Conservation (phyloP, 306 rosid genomes). For the Medicago lupulina region DNA sequence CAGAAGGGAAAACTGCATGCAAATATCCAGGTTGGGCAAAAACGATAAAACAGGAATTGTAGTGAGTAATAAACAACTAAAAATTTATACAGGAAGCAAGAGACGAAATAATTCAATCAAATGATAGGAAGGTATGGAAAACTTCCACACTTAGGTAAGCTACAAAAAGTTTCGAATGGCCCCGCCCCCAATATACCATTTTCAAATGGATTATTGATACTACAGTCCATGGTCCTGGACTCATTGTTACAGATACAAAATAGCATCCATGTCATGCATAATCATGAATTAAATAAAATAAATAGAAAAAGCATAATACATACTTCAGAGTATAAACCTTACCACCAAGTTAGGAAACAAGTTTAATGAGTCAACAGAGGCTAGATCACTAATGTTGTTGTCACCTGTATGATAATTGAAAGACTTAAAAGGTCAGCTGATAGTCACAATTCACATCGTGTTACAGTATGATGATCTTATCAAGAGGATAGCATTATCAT, state of each 20-base stretch:
- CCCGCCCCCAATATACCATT: too few relatives aligned
- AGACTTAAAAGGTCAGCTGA: constrained; percentile 30
- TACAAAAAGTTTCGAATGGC: too few relatives aligned
- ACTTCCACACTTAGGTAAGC: too few relatives aligned
- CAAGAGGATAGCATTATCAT: constrained; percentile 44
- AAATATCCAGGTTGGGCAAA: neutral
- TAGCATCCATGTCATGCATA: too few relatives aligned
- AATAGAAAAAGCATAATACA: constrained; percentile 4
- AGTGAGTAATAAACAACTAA: neutral
- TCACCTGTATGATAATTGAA: constrained; percentile 66
- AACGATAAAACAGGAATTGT: constrained; percentile 22
- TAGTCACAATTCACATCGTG: constrained; percentile 28
- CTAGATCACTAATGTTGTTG: constrained; percentile 72
- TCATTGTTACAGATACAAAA: too few relatives aligned
- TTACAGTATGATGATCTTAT: constrained; percentile 32
- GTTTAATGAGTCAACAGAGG: constrained; percentile 78
- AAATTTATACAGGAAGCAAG: neutral
- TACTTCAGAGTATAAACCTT: constrained; percentile 49
- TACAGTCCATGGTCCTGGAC: too few relatives aligned
- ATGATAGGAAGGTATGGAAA: too few relatives aligned
- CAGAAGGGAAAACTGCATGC: constrained; percentile 10
- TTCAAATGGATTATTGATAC: too few relatives aligned
- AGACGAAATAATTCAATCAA: too few relatives aligned
- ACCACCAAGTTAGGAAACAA: constrained; percentile 82
- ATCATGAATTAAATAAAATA: constrained; percentile 33